Percentiles rank a stretch among this genome's conserved stretches.
Evolutionary conservation across 2,329 filamentous ascomycete species (phyloP).

Genomic region (Hypoxylon sp.): DNA sequence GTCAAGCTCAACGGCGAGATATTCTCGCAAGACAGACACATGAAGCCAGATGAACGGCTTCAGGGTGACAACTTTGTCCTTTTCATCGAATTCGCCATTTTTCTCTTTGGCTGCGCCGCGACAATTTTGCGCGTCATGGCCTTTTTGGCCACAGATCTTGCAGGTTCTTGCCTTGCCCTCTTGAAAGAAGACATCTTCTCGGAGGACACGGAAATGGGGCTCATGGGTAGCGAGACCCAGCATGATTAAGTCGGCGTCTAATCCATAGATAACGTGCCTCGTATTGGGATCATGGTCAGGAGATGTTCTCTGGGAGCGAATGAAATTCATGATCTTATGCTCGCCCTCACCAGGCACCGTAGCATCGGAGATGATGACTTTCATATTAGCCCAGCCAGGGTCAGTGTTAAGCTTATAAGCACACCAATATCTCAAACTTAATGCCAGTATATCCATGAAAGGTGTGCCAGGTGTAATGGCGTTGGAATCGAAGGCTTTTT

Average conservation of each 20-base stretch:
- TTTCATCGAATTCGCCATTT: conserved; percentile 84
- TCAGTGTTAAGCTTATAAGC: conserved; percentile 98
- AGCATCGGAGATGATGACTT: conserved; percentile 98
- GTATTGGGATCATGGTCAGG: conserved; percentile 97
- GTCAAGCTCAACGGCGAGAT: conserved; percentile 89
- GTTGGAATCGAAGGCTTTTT: conserved; percentile 93
- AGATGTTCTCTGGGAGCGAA: conserved; percentile 91
- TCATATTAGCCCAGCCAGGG: conserved; percentile 93
- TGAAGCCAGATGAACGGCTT: conserved; percentile 99
- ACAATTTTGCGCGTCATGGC: conserved; percentile 90
- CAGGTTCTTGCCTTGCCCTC: conserved; percentile 87
- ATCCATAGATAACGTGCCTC: conserved; percentile 95
- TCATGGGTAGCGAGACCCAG: conserved; percentile 96
- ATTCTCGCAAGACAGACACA: conserved; percentile 91
- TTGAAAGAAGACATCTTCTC: conserved; percentile 96
- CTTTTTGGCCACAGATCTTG: conserved; percentile 90
- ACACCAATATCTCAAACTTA: conserved; percentile 94
- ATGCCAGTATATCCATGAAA: conserved; percentile 96
- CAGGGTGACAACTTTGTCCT: conserved; percentile 75
- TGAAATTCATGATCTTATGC: conserved; percentile 99
- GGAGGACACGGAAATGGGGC: conserved; percentile 93
- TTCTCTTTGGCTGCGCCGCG: conserved; percentile 84
- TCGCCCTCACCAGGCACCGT: conserved; percentile 98
- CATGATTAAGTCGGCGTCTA: conserved; percentile 99
- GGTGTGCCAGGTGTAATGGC: conserved; percentile 96